phyloP scores from a whole-genome alignment of 2,329 filamentous ascomycete species.

The Gnomoniopsis sp. region DNA sequence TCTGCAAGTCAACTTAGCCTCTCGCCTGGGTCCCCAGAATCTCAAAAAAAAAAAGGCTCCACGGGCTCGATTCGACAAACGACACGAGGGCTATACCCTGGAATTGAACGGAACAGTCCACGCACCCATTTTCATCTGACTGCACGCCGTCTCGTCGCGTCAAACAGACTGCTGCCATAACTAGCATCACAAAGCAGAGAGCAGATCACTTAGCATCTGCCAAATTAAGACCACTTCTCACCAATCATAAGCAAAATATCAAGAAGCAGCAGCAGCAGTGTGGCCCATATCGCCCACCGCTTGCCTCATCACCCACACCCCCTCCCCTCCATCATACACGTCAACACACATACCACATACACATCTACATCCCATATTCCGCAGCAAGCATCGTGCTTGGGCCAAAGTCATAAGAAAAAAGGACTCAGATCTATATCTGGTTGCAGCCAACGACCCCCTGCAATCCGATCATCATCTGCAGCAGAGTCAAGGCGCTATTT shows the following conservation, averaged over 20 bases:
- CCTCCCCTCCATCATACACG: background rate
- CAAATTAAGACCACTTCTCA: background rate
- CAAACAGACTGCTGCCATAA: background rate
- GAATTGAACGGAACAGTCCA: background rate
- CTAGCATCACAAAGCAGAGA: background rate
- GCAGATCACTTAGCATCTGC: background rate
- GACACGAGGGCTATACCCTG: background rate
- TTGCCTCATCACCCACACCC: too few species aligned
- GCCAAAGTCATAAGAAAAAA: background rate
- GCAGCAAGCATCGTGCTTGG: background rate
- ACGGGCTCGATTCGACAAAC: background rate
- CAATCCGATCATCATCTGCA: constrained; percentile 2
- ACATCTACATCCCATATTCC: constrained; percentile 15
- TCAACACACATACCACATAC: constrained; percentile 6
- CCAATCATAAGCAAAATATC: background rate
- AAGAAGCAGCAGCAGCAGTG: background rate
- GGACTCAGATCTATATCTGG: background rate
- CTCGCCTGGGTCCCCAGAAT: background rate
- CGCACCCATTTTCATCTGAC: background rate
- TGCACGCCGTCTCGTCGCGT: background rate
- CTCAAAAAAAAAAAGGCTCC: background rate
- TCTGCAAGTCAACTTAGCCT: constrained; percentile 19
- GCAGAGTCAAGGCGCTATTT: background rate
- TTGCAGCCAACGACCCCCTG: background rate
- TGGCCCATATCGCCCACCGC: background rate